A percentile compares a stretch with the other conserved stretches of the same genome.
Evolutionary conservation across 2,329 filamentous ascomycete genomes (phyloP).

Genomic region (Cladobotryum mycophilum): DNA sequence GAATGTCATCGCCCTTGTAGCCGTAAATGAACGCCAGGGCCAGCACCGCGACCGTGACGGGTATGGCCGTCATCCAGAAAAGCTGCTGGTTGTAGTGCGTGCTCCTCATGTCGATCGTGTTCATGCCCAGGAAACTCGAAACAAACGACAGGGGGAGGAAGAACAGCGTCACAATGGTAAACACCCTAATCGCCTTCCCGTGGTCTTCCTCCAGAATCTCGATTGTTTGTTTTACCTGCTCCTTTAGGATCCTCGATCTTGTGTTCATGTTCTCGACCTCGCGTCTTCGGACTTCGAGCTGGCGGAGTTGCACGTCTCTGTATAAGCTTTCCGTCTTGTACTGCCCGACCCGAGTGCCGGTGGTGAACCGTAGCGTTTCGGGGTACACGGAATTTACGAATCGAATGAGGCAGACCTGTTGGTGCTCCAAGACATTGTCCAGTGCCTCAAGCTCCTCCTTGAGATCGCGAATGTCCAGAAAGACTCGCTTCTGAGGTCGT

Average conservation of each 20-base stretch:
- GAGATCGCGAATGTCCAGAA: slow-evolving; percentile 13
- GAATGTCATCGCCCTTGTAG: slow-evolving; percentile 16
- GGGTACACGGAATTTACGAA: not conserved
- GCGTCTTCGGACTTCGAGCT: not conserved
- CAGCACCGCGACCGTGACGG: slow-evolving; percentile 29
- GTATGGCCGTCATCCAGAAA: slow-evolving; percentile 36
- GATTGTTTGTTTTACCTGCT: slow-evolving; percentile 20
- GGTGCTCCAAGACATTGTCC: slow-evolving; percentile 1
- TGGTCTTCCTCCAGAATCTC: slow-evolving; percentile 24
- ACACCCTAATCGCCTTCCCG: slow-evolving; percentile 26
- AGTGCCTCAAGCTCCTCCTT: slow-evolving; percentile 18
- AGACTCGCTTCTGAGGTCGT: slow-evolving; percentile 9
- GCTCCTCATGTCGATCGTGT: slow-evolving; percentile 36
- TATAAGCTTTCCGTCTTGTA: not conserved
- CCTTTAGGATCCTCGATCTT: slow-evolving; percentile 10
- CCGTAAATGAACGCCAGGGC: slow-evolving; percentile 19
- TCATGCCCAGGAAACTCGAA: slow-evolving; percentile 37
- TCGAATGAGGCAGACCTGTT: not conserved
- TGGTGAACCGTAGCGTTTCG: not conserved
- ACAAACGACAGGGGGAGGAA: slow-evolving; percentile 23
- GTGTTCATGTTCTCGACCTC: slow-evolving; percentile 3
- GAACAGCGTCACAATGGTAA: slow-evolving; percentile 36
- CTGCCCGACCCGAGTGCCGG: not conserved
- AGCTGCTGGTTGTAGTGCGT: slow-evolving; percentile 31
- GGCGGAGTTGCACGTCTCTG: not conserved